These are phyloP conservation scores for Syncephalastrum contaminatum DNA, from an alignment of 371 early-diverging fungal species.

Conservation along the genomic window DNA sequence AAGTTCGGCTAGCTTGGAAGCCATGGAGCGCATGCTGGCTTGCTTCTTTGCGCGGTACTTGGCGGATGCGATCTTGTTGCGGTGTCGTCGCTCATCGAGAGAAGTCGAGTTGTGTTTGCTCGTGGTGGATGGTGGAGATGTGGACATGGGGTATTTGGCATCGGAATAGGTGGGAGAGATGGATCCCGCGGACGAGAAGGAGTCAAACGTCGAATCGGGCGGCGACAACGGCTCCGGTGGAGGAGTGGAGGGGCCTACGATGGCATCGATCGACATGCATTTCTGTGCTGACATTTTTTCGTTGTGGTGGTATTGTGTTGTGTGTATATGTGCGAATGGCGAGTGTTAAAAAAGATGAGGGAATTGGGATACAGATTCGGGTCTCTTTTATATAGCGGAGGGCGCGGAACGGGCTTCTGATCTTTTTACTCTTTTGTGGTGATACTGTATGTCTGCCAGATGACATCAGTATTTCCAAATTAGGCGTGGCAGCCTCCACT, in stretches of 20 bases:
- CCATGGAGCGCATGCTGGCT: constrained; percentile 44
- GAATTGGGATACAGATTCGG: background rate
- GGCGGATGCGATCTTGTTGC: constrained; percentile 55
- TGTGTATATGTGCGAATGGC: too few species aligned
- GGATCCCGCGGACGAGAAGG: background rate
- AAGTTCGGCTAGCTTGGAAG: constrained; percentile 27
- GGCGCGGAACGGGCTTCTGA: constrained; percentile 1
- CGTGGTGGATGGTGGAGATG: too few species aligned
- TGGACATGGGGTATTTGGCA: too few species aligned
- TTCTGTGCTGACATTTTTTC: constrained; percentile 23
- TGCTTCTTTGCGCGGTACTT: constrained; percentile 57
- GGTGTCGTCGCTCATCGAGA: constrained; percentile 40
- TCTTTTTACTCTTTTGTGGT: too few species aligned
- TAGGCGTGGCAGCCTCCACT: too few species aligned
- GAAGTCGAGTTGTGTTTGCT: constrained; percentile 7
- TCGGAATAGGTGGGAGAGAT: too few species aligned
- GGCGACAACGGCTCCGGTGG: constrained; percentile 26
- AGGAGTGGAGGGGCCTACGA: constrained; percentile 19
- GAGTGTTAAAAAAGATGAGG: constrained; percentile 6
- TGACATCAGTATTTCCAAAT: too few species aligned
- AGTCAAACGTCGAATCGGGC: constrained; percentile 19
- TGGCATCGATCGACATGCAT: constrained; percentile 33
- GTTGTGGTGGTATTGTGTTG: background rate
- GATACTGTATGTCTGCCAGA: too few species aligned
- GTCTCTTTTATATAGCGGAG: constrained; percentile 4